phyloP scores from a whole-genome alignment of 2,329 filamentous ascomycete genomes.

The Didymella pomorum region DNA sequence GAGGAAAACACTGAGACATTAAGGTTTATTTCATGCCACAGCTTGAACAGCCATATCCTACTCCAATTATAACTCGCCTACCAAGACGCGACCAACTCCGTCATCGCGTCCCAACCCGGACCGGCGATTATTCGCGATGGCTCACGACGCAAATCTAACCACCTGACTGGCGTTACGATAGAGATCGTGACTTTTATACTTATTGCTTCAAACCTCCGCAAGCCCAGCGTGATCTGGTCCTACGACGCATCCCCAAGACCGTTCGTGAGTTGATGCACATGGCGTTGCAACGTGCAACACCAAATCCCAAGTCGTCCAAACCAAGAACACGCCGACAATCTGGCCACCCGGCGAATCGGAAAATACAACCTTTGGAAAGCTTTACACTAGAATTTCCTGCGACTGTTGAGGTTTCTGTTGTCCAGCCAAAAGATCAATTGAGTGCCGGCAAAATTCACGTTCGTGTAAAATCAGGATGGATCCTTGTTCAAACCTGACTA shows the following conservation, averaged over 20 bases:
- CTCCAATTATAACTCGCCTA: not conserved
- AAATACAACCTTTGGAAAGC: not conserved
- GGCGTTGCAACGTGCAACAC: not conserved
- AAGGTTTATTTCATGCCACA: not conserved
- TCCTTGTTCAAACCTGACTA: not conserved
- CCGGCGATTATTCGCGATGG: not conserved
- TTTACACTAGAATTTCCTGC: not conserved
- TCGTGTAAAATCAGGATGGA: not conserved
- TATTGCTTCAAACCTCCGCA: not conserved
- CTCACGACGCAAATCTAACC: not conserved
- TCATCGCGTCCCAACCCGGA: not conserved
- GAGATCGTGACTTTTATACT: not conserved
- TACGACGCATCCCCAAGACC: not conserved
- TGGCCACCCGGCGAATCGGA: not conserved
- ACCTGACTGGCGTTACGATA: not conserved
- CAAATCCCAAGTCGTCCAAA: not conserved
- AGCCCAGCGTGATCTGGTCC: not conserved
- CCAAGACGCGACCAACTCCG: not conserved
- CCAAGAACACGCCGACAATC: not conserved
- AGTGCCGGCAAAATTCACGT: not conserved
- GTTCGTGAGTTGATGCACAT: not conserved
- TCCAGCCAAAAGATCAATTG: not conserved
- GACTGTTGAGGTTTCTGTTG: not conserved
- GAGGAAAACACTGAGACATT: too few species aligned
- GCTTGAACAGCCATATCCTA: not conserved